Base-by-base conservation (phyloP, 2,329 filamentous ascomycete species). In the Exophiala viscosa region DNA sequence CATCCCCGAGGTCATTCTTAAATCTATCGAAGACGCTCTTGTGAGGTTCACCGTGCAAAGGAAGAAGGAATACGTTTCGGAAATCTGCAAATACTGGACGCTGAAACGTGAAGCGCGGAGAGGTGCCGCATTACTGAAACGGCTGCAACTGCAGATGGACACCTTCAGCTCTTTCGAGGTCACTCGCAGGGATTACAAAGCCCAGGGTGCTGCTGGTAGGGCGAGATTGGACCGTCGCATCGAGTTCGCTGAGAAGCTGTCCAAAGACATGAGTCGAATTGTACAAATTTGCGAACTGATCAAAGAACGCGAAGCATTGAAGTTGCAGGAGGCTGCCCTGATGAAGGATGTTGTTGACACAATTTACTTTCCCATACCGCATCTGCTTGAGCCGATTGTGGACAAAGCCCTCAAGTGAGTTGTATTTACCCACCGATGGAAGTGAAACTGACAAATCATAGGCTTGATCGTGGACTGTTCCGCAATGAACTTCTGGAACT, bases 131-230 rank as follows among this genome's bases (percentile, higher is more conserved):
- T 77, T 99, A 50, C 79, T 99, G 54, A 97, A 97, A 72, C 84
- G 93, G 33, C 78, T 99, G 15, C 93, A 99, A 68, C 74, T 97
- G 52, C 91, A 96, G 69, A 87, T 96, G 79, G 92, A 97, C 69
- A 89, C 90, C 0, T 99, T 97, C 69, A 92, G 92, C 5, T 96
- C 90, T 0, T 96, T 96, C 87, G 93, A 99, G 71, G 85, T 99
- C 60, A 96, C 93, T 2, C 82, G 93, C 47, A 86, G 93, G 54
- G 92, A 97, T 70, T 99, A 96, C 70, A 87, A 87, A n/a, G 86
- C 87, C 34, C 96, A 97, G 89, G 93, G 93, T 5, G 84, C 87
- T 36, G 85, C 84, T 42, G 93, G 93, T 49, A 84, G 86, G 64
- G 81, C 87, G 20, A 82, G 90, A 44, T 77, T 99, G 28, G 78